Percentiles rank a stretch among this genome's conserved stretches.
Conservation (phyloP, 768 basidiomycete species). For the Boletus coccyginus region DNA sequence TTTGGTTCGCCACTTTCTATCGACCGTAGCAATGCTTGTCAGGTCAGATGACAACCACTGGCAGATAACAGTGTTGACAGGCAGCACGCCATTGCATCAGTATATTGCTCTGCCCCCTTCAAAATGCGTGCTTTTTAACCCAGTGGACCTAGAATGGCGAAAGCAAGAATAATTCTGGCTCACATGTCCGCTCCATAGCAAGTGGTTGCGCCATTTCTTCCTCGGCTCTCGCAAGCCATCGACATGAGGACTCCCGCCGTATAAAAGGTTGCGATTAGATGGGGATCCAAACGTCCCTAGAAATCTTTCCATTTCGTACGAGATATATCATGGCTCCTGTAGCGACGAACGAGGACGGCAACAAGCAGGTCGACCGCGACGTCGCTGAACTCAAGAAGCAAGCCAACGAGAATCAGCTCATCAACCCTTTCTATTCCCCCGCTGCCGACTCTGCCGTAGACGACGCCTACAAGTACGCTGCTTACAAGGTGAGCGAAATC, state of each 20-base stretch:
- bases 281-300: background rate
- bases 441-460: slow-evolving; percentile 49
- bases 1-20: background rate
- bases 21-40: background rate
- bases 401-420: slow-evolving; percentile 23
- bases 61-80: background rate
- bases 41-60: background rate
- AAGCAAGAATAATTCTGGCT: slow-evolving; percentile 8
- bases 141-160: slow-evolving; percentile 9
- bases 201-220: slow-evolving; percentile 20
- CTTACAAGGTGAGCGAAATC: slow-evolving; percentile 50
- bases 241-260: background rate
- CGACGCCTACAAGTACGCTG: slow-evolving; percentile 48
- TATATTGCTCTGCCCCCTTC: too few species aligned
- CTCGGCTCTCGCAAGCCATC: slow-evolving; percentile 7
- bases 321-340: slow-evolving; percentile 46
- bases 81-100: background rate
- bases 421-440: slow-evolving; percentile 73
- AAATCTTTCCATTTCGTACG: background rate
- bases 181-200: slow-evolving; percentile 9
- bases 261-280: slow-evolving; percentile 15
- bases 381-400: slow-evolving; percentile 25
- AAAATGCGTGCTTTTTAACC: background rate
- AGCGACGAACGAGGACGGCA: slow-evolving; percentile 38
- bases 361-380: slow-evolving; percentile 18